Conservation (phyloP, 1,284 basidiomycete genomes). For the Vanrija sp. region DNA sequence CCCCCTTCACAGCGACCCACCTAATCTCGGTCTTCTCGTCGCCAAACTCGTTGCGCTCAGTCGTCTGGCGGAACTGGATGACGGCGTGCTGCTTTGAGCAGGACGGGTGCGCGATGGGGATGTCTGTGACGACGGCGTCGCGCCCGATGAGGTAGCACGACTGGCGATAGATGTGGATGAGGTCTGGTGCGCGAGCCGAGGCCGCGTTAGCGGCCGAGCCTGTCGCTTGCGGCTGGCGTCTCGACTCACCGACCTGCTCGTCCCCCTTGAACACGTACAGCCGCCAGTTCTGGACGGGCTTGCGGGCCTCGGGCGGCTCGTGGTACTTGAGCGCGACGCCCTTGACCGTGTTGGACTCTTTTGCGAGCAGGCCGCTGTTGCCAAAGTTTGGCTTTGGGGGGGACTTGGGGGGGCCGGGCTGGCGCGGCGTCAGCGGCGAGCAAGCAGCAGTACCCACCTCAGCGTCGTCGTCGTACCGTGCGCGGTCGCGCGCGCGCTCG, state of each 20-base stretch:
- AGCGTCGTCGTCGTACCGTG: conserved; percentile 35
- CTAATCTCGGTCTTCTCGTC: conserved; percentile 70
- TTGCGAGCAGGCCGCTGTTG: conserved; percentile 84
- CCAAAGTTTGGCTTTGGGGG: conserved; percentile 71
- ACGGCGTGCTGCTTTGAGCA: conserved; percentile 98
- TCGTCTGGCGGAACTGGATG: conserved; percentile 85
- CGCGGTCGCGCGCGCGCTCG: conserved; percentile 38
- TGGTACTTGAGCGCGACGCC: conserved; percentile 95
- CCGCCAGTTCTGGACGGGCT: conserved; percentile 83
- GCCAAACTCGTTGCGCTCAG: conserved; percentile 84
- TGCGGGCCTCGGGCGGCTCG: conserved; percentile 95
- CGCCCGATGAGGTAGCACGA: conserved; percentile 91
- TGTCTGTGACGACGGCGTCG: conserved; percentile 79
- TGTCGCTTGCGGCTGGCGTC: too few relatives aligned
- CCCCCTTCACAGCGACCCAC: conserved; percentile 48
- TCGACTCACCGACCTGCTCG: conserved; percentile 82
- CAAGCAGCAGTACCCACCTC: conserved; percentile 6
- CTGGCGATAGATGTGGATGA: conserved; percentile 85
- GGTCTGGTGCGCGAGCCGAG: conserved; percentile 54
- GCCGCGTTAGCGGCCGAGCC: background rate
- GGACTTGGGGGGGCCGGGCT: conserved; percentile 9
- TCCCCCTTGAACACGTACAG: conserved; percentile 95
- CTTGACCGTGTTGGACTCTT: conserved; percentile 84
- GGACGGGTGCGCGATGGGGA: conserved; percentile 89
- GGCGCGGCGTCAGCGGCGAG: background rate